A percentile compares a stretch with the other conserved stretches of the same genome.
Evolutionary conservation across 768 basidiomycete species (phyloP).

Genomic region (Leccinum variicolor): DNA sequence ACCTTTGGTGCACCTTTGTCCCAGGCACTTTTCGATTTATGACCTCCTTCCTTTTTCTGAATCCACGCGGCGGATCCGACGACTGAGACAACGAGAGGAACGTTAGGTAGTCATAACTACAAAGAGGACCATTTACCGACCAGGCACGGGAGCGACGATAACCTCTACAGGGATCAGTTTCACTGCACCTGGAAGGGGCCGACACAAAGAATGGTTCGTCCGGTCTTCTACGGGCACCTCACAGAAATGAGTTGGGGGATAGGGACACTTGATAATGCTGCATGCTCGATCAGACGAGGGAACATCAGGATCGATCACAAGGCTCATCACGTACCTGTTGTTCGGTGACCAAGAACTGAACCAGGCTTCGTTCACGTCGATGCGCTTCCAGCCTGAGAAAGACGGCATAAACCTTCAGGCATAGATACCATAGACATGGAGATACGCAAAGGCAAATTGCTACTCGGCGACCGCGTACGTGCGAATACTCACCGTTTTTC

Average conservation of each 20-base stretch:
- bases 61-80: slow-evolving; percentile 29
- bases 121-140: slow-evolving; percentile 21
- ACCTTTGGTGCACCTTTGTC: slow-evolving; percentile 15
- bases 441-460: background rate
- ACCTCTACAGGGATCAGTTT: slow-evolving; percentile 25
- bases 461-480: background rate
- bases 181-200: slow-evolving; percentile 38
- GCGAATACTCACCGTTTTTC: slow-evolving; percentile 38
- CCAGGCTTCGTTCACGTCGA: slow-evolving; percentile 43
- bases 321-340: slow-evolving; percentile 13
- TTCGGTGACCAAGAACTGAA: slow-evolving; percentile 30
- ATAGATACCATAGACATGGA: background rate
- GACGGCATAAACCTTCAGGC: background rate
- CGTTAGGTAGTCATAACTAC: slow-evolving; percentile 3
- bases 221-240: slow-evolving; percentile 37
- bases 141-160: slow-evolving; percentile 27
- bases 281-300: background rate
- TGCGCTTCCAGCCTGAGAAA: slow-evolving; percentile 44
- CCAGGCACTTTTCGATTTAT: slow-evolving; percentile 15
- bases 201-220: slow-evolving; percentile 39
- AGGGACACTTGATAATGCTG: slow-evolving; percentile 37
- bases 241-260: slow-evolving; percentile 39
- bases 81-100: slow-evolving; percentile 12
- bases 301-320: background rate
- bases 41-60: slow-evolving; percentile 12